Conservation (phyloP, 2,329 filamentous ascomycete species). For the Fusarium fracticaudum region DNA sequence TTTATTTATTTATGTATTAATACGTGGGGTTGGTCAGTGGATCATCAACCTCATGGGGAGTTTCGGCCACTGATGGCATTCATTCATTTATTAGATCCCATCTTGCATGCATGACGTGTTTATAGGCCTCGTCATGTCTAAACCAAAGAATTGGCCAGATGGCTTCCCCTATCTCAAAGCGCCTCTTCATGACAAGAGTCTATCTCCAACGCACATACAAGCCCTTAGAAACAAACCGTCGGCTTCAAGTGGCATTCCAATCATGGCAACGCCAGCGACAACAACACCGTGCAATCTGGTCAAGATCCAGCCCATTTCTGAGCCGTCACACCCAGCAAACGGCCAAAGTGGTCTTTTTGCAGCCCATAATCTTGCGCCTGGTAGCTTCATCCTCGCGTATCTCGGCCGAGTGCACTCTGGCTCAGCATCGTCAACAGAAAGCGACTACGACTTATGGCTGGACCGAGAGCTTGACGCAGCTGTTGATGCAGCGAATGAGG, state of each 20-base stretch:
- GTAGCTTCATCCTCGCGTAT: constrained; percentile 69
- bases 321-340: constrained; percentile 64
- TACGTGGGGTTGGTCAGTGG: neutral
- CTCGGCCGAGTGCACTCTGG: constrained; percentile 66
- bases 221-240: constrained; percentile 48
- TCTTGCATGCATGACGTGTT: neutral
- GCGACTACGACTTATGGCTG: constrained; percentile 72
- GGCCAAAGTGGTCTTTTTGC: constrained; percentile 71
- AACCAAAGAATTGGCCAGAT: constrained; percentile 68
- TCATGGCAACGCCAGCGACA: constrained; percentile 44
- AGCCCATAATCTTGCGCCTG: constrained; percentile 60
- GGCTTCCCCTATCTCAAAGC: constrained; percentile 61
- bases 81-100: neutral
- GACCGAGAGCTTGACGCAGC: constrained; percentile 66
- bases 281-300: constrained; percentile 60
- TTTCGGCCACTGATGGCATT: neutral
- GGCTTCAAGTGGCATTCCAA: constrained; percentile 29
- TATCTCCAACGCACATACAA: constrained; percentile 54
- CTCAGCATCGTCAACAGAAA: constrained; percentile 41
- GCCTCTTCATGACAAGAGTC: constrained; percentile 58
- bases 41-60: neutral
- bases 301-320: constrained; percentile 62
- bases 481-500: constrained; percentile 66
- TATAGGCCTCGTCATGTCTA: constrained; percentile 40
- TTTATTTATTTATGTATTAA: too few species aligned